Evolutionary conservation across 257 asterid species (phyloP), one percentile per base, ranked within the genome.

Genomic region (Perilla frutescens): DNA sequence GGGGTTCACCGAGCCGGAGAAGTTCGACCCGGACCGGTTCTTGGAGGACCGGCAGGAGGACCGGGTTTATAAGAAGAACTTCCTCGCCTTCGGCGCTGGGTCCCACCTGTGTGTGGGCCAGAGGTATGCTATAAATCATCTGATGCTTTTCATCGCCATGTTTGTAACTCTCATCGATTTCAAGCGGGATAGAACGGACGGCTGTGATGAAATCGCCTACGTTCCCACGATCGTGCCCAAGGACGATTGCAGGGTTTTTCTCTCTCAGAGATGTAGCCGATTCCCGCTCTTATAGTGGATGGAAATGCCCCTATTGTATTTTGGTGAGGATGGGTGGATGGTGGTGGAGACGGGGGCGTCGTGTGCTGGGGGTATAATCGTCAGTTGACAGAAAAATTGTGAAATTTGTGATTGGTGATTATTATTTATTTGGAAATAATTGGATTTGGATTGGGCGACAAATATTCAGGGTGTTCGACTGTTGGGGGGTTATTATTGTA

Each of bases 51-150:
- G 97, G 81, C 88, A 88, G 63, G 97, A 91, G 82, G 97, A 88
- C 78, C 92, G 87, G 82, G 81, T 89, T 39, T 84, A 83, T 56
- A 93, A 84, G 76, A 86, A 77, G 84, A 91, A 91, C 76, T 94
- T 62, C 68, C 81, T 94, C 1, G 97, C 88, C 0, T 94, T 91
- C 6, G 98, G 98, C 15, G 96, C 98, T 11, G 98, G 98, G 83
- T 64, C 97, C 84, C 97, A 94, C 77, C 94, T 85, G 59, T 94
- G 98, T 55, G 95, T 91, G 83, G 98, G 98, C 12, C 97, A 91
- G 87, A 88, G 89, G 86, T 94, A 94, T 45, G 98, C 97, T 0
- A 76, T 89, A 0, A 94, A 90, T 57, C 96, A 91, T 31, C 78
- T 91, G 71, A 83, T 82, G 89, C 75, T 93, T 3, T 89, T 93